These are phyloP conservation scores for Erysimum pusillum DNA, from an alignment of 441 rosid species.

Conservation along the genomic window DNA sequence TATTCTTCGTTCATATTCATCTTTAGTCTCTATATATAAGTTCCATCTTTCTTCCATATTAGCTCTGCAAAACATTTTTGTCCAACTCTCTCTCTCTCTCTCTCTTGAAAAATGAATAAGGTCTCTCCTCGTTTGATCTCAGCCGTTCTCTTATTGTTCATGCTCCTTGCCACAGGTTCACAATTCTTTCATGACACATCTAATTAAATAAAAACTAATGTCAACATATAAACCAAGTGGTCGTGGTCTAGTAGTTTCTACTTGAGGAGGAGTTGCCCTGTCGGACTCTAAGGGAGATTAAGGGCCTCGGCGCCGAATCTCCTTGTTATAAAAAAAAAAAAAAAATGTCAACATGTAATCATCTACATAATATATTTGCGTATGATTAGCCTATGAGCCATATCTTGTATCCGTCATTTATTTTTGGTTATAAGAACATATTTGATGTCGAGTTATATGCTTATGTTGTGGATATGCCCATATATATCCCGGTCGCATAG, in stretches of 20 bases:
- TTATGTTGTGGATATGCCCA: not conserved
- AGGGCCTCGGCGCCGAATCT: too few species aligned
- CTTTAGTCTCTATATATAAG: slow-evolving; percentile 11
- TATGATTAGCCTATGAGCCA: not conserved
- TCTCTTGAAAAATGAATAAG: slow-evolving; percentile 37
- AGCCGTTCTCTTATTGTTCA: slow-evolving; percentile 30
- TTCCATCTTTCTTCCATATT: slow-evolving; percentile 9
- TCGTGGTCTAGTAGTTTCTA: too few species aligned
- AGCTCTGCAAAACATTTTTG: slow-evolving; percentile 5
- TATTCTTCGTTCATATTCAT: slow-evolving; percentile 1
- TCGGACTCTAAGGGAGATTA: too few species aligned
- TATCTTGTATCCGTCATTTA: not conserved
- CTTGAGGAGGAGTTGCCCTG: too few species aligned
- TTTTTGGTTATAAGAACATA: not conserved
- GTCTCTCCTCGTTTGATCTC: slow-evolving; percentile 27
- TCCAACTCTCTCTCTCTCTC: not conserved
- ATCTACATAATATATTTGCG: not conserved
- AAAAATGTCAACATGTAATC: slow-evolving; percentile 17
- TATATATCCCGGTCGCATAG: too few species aligned
- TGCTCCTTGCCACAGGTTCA: slow-evolving; percentile 46
- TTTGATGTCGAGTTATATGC: not conserved
- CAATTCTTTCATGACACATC: not conserved
- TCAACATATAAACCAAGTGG: too few species aligned
- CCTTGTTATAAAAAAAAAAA: too few species aligned
- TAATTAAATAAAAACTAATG: slow-evolving; percentile 10